Conservation (phyloP, 805 yeast species). For the Schizosaccharomyces japonicus region DNA sequence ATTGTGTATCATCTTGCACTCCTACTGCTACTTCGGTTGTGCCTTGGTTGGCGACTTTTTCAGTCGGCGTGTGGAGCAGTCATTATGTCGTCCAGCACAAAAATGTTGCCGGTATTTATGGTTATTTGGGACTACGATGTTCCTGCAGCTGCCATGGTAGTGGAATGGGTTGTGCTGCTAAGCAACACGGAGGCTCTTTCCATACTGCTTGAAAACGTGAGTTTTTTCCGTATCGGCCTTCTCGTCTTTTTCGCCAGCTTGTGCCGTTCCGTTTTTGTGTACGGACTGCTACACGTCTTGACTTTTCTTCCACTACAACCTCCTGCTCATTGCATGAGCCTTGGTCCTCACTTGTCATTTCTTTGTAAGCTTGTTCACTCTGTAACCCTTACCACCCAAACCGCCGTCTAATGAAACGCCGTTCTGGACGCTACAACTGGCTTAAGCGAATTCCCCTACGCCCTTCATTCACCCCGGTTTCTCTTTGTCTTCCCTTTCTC, state of each 20-base stretch:
- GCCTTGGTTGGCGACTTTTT: conserved; percentile 19
- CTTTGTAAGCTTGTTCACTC: neutral
- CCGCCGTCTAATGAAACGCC: neutral
- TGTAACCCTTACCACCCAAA: neutral
- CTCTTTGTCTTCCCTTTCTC: neutral
- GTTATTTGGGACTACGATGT: conserved; percentile 91
- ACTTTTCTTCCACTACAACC: neutral
- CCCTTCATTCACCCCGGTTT: neutral
- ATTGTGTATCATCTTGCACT: conserved; percentile 17
- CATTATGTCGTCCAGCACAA: conserved; percentile 52
- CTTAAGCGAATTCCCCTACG: neutral
- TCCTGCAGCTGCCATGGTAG: conserved; percentile 35
- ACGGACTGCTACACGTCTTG: neutral
- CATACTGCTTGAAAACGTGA: neutral
- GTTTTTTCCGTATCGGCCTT: neutral
- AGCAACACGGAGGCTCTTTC: conserved; percentile 41
- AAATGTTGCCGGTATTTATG: conserved; percentile 74
- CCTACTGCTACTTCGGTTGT: conserved; percentile 16
- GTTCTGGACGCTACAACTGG: neutral
- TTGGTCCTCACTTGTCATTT: neutral
- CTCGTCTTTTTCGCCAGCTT: neutral
- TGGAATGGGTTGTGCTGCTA: conserved; percentile 34
- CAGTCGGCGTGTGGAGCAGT: conserved; percentile 39
- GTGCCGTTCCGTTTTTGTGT: neutral
- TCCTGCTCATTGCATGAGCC: neutral